Evolutionary conservation across 2,329 filamentous ascomycete species (phyloP), one percentile per base, ranked within the genome.

Genomic region (Epichloe glyceriae): DNA sequence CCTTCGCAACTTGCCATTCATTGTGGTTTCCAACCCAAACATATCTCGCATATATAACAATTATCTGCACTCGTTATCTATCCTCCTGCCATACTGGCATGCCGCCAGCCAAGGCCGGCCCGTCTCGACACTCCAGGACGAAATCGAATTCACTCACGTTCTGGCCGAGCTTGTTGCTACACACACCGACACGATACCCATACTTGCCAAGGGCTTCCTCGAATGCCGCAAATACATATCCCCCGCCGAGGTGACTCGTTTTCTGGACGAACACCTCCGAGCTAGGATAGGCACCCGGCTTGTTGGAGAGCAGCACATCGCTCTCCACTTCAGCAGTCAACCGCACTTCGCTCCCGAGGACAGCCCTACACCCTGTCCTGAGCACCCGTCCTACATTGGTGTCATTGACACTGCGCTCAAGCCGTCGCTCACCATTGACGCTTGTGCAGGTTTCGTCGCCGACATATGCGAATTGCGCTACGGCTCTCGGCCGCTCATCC

Each of bases 401-500:
- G 89, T 96, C 20, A 97, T 98, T 55, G 91, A 98, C 68, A 96
- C 93, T 0, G 83, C 83, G 3, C 74, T 98, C 10, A 83, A 83
- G 37, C 93, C 93, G 0, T 86, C 88, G 0, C 77, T 80, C 44
- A 87, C 91, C 41, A 80, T 97, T 42, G 83, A 90, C 58, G 79
- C 80, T 6, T 97, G 91, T 67, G 90, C 90, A 49, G 83, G 84
- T 53, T 94, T 93, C 54, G 93, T 98, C 0, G 88, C 87, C 39
- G 93, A 97, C 62, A 95, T 97, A 54, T 97, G 91, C 70, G 93
- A 97, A 72, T 77, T 96, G 37, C 91, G 93, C 55, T 98, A 98
- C 62, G 93, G 93, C 48, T 82, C 94, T 1, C 80, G 93, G 0
- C 93, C 93, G 0, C 78, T 76, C 2, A 76, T 95, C 60, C 71